Evolutionary conservation across 2,329 filamentous ascomycete species (phyloP).

Genomic region (Sclerotinia glacialis): DNA sequence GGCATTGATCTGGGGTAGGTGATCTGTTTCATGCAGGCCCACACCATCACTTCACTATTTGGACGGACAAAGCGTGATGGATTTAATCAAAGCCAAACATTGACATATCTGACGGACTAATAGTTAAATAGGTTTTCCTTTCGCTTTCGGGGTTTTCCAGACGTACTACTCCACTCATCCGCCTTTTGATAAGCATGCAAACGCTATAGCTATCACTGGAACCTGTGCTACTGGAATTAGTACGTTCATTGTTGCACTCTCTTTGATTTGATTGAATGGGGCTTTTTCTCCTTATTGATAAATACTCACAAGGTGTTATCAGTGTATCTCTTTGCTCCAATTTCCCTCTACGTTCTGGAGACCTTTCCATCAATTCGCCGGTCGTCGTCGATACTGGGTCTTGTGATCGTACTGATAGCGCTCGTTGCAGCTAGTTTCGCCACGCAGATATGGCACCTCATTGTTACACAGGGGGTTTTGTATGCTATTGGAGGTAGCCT

Average conservation of each 20-base stretch:
- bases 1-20: conserved; percentile 51
- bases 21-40: background rate
- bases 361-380: conserved; percentile 39
- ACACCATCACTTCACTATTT: background rate
- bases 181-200: conserved; percentile 40
- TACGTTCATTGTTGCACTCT: background rate
- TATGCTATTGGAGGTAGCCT: conserved; percentile 46
- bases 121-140: conserved; percentile 38
- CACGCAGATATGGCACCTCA: conserved; percentile 44
- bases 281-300: background rate
- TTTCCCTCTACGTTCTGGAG: conserved; percentile 30
- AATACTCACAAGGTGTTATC: background rate
- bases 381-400: conserved; percentile 37
- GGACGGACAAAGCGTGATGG: background rate
- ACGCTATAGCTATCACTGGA: conserved; percentile 46
- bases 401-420: conserved; percentile 40
- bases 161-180: conserved; percentile 44
- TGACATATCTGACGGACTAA: background rate
- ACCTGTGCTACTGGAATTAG: conserved; percentile 36
- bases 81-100: background rate
- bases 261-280: background rate
- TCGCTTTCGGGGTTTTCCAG: conserved; percentile 46
- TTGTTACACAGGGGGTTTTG: conserved; percentile 48
- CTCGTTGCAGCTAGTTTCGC: conserved; percentile 46
- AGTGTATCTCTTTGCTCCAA: conserved; percentile 33